A percentile compares a stretch with the other conserved stretches of the same genome.
Conservation (phyloP, 2,329 filamentous ascomycete species). For the Ophiocordyceps unilateralis region DNA sequence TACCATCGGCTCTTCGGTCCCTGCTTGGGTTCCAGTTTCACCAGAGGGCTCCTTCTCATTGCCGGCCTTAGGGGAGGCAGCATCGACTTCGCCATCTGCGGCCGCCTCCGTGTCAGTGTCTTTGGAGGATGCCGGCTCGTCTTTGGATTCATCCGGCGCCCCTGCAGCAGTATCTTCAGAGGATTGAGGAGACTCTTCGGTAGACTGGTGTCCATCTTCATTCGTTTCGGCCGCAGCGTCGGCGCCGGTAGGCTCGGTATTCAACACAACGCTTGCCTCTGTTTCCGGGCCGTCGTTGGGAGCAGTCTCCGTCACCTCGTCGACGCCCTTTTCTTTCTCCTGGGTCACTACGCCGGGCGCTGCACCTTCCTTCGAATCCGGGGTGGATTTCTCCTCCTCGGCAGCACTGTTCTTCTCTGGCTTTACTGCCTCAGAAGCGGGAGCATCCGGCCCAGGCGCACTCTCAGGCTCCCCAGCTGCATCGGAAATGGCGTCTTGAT, state of each 20-base stretch:
- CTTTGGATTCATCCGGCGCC: neutral
- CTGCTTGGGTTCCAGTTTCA: neutral
- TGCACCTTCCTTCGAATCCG: neutral
- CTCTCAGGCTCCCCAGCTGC: neutral
- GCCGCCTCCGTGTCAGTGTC: neutral
- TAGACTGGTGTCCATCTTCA: neutral
- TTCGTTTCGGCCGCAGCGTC: neutral
- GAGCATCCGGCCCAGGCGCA: neutral
- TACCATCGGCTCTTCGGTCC: neutral
- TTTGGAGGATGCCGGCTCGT: neutral
- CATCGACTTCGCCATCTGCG: neutral
- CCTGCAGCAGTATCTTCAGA: slow-evolving; percentile 1
- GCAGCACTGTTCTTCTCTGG: neutral
- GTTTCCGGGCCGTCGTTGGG: neutral
- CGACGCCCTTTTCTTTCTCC: neutral
- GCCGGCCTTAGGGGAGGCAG: neutral
- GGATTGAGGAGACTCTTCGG: neutral
- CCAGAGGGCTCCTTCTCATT: neutral
- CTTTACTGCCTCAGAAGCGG: neutral
- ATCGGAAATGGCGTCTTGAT: neutral
- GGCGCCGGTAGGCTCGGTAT: neutral
- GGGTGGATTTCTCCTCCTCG: neutral
- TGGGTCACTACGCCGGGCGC: neutral
- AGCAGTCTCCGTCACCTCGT: neutral
- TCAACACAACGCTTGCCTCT: neutral